Percentiles rank a stretch among this genome's conserved stretches.
Conservation (phyloP, 495 filamentous ascomycete genomes). For the Pseudoneurospora amorphoporcata region DNA sequence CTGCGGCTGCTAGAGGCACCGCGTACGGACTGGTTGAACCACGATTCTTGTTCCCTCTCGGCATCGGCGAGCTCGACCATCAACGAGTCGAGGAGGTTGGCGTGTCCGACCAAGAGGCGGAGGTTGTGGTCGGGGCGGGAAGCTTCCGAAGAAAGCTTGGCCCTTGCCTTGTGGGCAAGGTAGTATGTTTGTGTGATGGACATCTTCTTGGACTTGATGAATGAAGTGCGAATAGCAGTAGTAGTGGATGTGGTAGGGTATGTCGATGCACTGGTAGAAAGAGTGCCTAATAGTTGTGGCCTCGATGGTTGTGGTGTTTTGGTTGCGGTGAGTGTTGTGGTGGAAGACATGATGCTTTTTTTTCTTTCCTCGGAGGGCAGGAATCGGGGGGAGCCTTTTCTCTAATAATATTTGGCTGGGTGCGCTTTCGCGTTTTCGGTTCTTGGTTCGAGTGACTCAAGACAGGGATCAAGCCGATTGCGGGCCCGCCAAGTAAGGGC, state of each 20-base stretch:
- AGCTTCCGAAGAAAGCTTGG: conserved; percentile 90
- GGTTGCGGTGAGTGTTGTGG: conserved; percentile 10
- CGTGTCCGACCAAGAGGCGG: conserved; percentile 85
- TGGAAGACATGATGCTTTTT: conserved; percentile 14
- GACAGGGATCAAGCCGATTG: conserved; percentile 18
- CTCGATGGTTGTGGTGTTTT: conserved; percentile 7
- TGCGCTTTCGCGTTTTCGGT: conserved; percentile 14
- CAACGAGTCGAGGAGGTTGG: conserved; percentile 91
- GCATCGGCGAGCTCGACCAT: conserved; percentile 94
- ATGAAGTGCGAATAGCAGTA: conserved; percentile 12
- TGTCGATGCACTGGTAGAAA: neutral
- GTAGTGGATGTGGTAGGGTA: conserved; percentile 1
- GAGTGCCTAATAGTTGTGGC: conserved; percentile 1
- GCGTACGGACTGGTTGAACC: conserved; percentile 93
- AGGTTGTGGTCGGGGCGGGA: conserved; percentile 86
- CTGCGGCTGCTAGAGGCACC: conserved; percentile 50
- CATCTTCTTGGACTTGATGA: conserved; percentile 58
- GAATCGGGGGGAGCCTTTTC: neutral
- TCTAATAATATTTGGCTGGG: conserved; percentile 14
- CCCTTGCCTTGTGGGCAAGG: conserved; percentile 88
- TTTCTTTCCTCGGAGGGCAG: conserved; percentile 9
- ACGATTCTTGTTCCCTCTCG: conserved; percentile 89
- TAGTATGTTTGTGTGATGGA: conserved; percentile 95
- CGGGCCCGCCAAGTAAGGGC: conserved; percentile 12
- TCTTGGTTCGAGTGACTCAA: conserved; percentile 20